Evolutionary conservation across 129 eudicot genomes (phyloP), one percentile per base, ranked within the genome.

Genomic region (Helichrysum umbraculigerum): DNA sequence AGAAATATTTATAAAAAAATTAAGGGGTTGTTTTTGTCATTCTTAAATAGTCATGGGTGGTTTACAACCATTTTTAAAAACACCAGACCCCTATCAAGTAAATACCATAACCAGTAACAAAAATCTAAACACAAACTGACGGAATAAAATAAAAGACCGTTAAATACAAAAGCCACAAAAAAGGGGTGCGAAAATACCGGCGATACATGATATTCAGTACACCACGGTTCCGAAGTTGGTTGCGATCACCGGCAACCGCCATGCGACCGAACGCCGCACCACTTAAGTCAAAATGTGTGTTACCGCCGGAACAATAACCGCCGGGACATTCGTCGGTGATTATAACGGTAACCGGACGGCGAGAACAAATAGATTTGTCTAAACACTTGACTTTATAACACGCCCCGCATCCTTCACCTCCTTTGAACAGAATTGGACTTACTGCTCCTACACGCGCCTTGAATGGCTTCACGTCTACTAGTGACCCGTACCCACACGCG

Each of bases 361-460:
- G 88, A 21, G 96, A 87, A 68, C 98, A 93, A 7, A 93, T 87
- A 32, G 91, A 87, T 25, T 78, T 83, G 87, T 94, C 98, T 30
- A 94, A 71, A 66, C 98, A 94, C 88, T 70, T 91, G 30, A 94
- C 98, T 61, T 94, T 94, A 64, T 88, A 94, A 59, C 98, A 94
- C 14, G 98, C 97, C 39, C 98, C 98, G 81, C 98, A 94, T 2
- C 98, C 98, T 77, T 89, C 98, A 25, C 98, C 98, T 3, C 80
- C 86, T 70, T 88, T 94, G 74, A 94, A 94, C 69, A 94, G 75
- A 39, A 91, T 79, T 21, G 97, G 96, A 69, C 98, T 94, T 80
- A 89, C 97, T 33, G 98, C 98, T 17, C 98, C 98, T 3, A 94
- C 96, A 73, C 98, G 82, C 16, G 97, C 97, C 82, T 87, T 76